Base-by-base conservation (phyloP, 768 basidiomycete species). In the Panus rudis region DNA sequence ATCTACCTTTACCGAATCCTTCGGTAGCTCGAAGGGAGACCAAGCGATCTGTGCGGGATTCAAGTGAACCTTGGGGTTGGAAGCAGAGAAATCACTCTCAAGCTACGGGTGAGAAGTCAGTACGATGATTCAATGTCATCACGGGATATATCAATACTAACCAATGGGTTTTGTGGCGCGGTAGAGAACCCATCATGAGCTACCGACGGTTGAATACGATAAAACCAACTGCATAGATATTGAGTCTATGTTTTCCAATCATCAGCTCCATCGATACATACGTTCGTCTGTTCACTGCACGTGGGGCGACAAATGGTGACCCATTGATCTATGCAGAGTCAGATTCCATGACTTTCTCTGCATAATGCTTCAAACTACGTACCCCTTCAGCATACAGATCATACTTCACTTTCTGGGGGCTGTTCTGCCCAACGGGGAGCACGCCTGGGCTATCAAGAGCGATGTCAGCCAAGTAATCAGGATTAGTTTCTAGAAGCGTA, bases 171-270 rank as follows among this genome's bases (percentile, higher is more conserved):
- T 32, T 71, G 67, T 2, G 70, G 70, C 8, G 79, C 58, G 30
- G 63, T 60, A 17, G 59, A 71, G 52, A 79, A 78, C 2, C 77
- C 77, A 50, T 76, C 65, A 55, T 80, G 79, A 0, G 77, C 76
- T 20, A 80, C 78, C 7, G 77, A 78, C 2, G 77, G 78, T 22
- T 75, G 68, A 47, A 81, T 78, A 21, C 78, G 73, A 59, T 81
- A 81, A 10, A 79, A 49, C 73, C 75, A 79, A 10, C 75, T 78
- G 32, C 23, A 19, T 30, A 39, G 31, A 26, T 39, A 30, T 10
- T n/a, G 37, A 39, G 34, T 37, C 31, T 4, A 28, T 20, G 7
- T 24, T 13, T 14, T 11, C 6, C 23, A 23, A 19, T 6, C n/a
- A 8, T 23, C 37, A 24, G 27, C n/a, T 34, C 6, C 35, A 19